phyloP scores from a whole-genome alignment of 345 rosid genomes.

The Passiflora organensis region DNA sequence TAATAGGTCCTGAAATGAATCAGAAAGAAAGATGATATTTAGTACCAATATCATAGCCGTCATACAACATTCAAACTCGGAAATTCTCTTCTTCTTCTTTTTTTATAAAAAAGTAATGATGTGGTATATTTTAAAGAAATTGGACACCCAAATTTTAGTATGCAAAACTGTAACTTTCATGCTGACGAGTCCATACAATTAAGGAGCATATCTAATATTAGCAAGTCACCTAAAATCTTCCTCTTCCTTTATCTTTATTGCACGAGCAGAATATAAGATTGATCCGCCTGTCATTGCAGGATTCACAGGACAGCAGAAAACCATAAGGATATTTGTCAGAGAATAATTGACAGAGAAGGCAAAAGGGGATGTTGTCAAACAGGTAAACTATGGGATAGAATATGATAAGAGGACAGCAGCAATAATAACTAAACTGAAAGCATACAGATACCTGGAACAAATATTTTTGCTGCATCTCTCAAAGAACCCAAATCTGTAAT shows the following conservation, averaged over 20 bases:
- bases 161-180: neutral
- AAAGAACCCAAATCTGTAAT: conserved; percentile 74
- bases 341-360: neutral
- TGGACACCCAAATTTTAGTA: neutral
- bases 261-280: conserved; percentile 67
- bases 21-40: conserved; percentile 10
- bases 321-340: neutral
- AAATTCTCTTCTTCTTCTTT: too few species aligned
- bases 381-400: neutral
- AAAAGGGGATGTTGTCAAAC: neutral
- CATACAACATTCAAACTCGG: too few species aligned
- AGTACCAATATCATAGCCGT: neutral
- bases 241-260: conserved; percentile 85
- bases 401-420: too few species aligned
- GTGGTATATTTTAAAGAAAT: neutral
- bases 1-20: conserved; percentile 66
- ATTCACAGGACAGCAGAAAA: conserved; percentile 11
- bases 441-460: conserved; percentile 64
- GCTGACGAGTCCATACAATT: neutral
- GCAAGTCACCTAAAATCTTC: conserved; percentile 56
- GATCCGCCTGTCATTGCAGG: conserved; percentile 56
- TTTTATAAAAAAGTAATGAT: too few species aligned
- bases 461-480: conserved; percentile 71
- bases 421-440: too few species aligned
- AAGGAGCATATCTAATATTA: neutral